Percentiles rank a stretch among this genome's conserved stretches.
phyloP scores from a whole-genome alignment of 768 basidiomycete genomes.

The Strobilomyces echinocephalus region DNA sequence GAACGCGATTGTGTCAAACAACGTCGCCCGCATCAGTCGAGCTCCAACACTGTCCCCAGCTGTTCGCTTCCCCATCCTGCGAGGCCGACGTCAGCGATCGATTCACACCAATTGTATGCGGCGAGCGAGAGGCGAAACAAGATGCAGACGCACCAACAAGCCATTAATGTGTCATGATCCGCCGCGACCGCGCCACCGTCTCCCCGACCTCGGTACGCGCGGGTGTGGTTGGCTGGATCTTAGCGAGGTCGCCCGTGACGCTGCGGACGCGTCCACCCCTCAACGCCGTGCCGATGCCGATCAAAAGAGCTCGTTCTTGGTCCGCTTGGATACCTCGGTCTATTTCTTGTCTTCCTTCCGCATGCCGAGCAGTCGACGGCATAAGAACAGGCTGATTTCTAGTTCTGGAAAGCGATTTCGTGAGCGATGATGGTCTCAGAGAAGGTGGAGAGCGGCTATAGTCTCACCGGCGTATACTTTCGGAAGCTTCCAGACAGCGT shows the following conservation, averaged over 20 bases:
- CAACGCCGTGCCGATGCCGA: conserved; percentile 97
- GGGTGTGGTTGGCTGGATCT: conserved; percentile 89
- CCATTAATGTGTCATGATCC: conserved; percentile 98
- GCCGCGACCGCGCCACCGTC: conserved; percentile 90
- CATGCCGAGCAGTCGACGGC: conserved; percentile 94
- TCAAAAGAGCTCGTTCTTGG: conserved; percentile 90
- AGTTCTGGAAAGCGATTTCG: conserved; percentile 70
- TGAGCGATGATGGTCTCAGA: too few relatives aligned
- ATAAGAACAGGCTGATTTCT: conserved; percentile 90
- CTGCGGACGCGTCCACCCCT: conserved; percentile 92
- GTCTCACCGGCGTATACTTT: conserved; percentile 84
- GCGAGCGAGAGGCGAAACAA: background rate
- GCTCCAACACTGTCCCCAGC: conserved; percentile 76
- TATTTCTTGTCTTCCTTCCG: conserved; percentile 99
- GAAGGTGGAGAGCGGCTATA: too few relatives aligned
- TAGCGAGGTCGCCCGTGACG: conserved; percentile 92
- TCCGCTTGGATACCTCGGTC: conserved; percentile 89
- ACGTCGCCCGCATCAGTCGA: conserved; percentile 44
- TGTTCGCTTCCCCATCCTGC: conserved; percentile 76
- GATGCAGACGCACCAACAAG: conserved; percentile 68
- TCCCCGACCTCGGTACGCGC: conserved; percentile 96
- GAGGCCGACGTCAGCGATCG: background rate
- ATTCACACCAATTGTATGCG: background rate
- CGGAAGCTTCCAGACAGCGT: conserved; percentile 90
- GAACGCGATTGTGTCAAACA: background rate